phyloP scores from a whole-genome alignment of 2,329 filamentous ascomycete species.

The Aspergillus hiratsukae region DNA sequence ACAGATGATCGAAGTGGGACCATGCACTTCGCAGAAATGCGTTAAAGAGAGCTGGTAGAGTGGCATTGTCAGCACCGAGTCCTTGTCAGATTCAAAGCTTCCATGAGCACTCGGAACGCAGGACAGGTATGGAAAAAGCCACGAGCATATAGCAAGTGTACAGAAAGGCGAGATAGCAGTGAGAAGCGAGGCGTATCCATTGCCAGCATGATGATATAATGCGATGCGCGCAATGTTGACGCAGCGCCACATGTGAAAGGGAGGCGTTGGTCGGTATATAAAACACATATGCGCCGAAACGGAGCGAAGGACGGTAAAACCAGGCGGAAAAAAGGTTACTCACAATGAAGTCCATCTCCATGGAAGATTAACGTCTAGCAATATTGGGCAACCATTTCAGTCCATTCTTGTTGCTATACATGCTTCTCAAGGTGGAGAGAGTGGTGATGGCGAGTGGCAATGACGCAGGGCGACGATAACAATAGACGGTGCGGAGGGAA shows the following conservation, averaged over 20 bases:
- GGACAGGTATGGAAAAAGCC: not conserved
- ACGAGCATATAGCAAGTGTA: not conserved
- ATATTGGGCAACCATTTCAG: conserved; percentile 23
- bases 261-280: not conserved
- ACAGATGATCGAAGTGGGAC: conserved; percentile 58
- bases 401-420: conserved; percentile 31
- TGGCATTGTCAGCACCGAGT: not conserved
- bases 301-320: conserved; percentile 1
- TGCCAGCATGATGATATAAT: not conserved
- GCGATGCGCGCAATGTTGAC: conserved; percentile 6
- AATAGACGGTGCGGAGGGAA: conserved; percentile 5
- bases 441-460: conserved; percentile 10
- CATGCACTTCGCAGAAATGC: conserved; percentile 61
- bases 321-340: conserved; percentile 18
- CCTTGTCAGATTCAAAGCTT: conserved; percentile 4
- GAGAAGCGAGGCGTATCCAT: not conserved
- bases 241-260: conserved; percentile 9
- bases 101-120: conserved; percentile 1
- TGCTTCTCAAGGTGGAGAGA: conserved; percentile 20
- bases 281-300: not conserved
- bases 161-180: not conserved
- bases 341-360: conserved; percentile 44
- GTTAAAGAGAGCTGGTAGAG: conserved; percentile 53
- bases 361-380: conserved; percentile 23
- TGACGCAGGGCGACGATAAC: conserved; percentile 9